Evolutionary conservation across 2,329 filamentous ascomycete genomes (phyloP), one percentile per base, ranked within the genome.

Genomic region (Aureobasidium sp.): DNA sequence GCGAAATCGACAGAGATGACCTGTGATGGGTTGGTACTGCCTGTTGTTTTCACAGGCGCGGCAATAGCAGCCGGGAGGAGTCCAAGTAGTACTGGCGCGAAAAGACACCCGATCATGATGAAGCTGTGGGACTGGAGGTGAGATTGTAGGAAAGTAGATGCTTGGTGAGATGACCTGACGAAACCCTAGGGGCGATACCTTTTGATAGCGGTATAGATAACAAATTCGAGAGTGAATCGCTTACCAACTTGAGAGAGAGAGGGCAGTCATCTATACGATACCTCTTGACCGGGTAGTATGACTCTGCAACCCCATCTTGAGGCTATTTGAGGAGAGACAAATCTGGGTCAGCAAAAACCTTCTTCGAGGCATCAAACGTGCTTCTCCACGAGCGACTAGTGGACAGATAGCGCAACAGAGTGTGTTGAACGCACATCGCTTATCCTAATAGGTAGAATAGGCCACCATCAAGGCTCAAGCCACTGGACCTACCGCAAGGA

Each of bases 1-100:
- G 79, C 75, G 60, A 81, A 81, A 68, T 80, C 63, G 36, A 58
- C 42, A 18, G 42, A 18, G 31, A 66, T 66, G 56, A 59, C 48
- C 27, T 60, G 38, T 31, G 48, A 47, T 16, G 50, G 43, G 15
- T 66, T 42, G 1, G 48, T 40, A 18, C 25, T 66, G 15, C 64
- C 64, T 5, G 64, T 66, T n/a, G 64, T 66, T 16, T 13, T 29
- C 23, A 66, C 11, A 29, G 60, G 60, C 38, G 48, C 50, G 13
- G 60, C 38, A 23, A 43, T n/a, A 5, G 48, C 40, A 25, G 43
- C 18, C 11, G 48, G 60, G 5, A 54, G 38, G 43, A 63, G 60
- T 6, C 60, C 50, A n/a, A 54, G 27, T 20, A 63, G n/a, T 27
- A 63, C 15, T 5, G 50, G 20, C 3, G 36, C 25, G 15, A 38